Conservation (phyloP, 2,329 filamentous ascomycete genomes). For the Cladosporium sphaerospermum region DNA sequence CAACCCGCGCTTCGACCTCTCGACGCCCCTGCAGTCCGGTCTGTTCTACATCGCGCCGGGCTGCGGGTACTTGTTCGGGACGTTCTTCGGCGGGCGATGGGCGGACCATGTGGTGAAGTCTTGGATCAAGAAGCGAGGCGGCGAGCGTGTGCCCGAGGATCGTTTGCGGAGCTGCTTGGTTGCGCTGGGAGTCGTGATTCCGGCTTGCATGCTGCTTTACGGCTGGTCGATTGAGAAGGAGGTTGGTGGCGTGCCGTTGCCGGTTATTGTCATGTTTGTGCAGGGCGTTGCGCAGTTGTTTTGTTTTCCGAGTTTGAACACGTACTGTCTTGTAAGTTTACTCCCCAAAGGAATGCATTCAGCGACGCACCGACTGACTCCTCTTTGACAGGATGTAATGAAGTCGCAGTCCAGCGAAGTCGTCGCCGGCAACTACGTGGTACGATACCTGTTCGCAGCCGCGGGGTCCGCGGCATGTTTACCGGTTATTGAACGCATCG, state of each 20-base stretch:
- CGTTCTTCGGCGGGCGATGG: conserved; percentile 65
- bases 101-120: conserved; percentile 61
- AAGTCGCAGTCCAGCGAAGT: conserved; percentile 64
- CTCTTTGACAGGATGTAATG: conserved; percentile 57
- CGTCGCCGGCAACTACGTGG: conserved; percentile 68
- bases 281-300: conserved; percentile 70
- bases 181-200: conserved; percentile 53
- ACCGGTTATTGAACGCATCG: conserved; percentile 66
- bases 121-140: conserved; percentile 54
- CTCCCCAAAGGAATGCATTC: background rate
- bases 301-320: conserved; percentile 69
- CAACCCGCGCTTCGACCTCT: conserved; percentile 66
- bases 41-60: conserved; percentile 72
- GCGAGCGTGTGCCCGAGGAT: conserved; percentile 61
- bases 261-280: conserved; percentile 66
- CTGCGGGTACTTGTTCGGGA: conserved; percentile 62
- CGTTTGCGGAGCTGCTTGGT: conserved; percentile 54
- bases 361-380: background rate
- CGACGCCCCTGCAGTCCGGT: conserved; percentile 59
- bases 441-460: conserved; percentile 69
- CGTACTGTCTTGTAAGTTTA: conserved; percentile 58
- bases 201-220: conserved; percentile 60
- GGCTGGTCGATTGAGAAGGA: conserved; percentile 57
- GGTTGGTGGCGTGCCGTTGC: conserved; percentile 53
- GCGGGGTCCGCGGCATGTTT: conserved; percentile 64